Conservation (phyloP, 495 filamentous ascomycete genomes). For the Rusavskia elegans region DNA sequence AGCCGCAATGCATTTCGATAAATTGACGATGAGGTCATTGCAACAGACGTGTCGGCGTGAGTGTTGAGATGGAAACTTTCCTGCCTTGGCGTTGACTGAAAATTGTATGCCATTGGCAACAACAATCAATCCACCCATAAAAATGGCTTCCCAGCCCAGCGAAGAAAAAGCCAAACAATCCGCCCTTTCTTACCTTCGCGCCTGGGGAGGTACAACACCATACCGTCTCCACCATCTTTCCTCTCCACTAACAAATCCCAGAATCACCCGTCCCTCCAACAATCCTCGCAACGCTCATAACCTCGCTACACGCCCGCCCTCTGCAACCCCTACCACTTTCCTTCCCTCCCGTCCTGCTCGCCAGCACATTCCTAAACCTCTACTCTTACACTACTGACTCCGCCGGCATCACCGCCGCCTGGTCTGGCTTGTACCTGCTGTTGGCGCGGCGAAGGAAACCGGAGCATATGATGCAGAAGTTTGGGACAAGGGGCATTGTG, state of each 20-base stretch:
- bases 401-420: slow-evolving; percentile 72
- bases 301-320: slow-evolving; percentile 61
- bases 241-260: slow-evolving; percentile 21
- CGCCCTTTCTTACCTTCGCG: slow-evolving; percentile 33
- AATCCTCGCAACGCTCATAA: slow-evolving; percentile 62
- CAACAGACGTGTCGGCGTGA: too few species aligned
- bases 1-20: background rate
- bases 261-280: slow-evolving; percentile 68
- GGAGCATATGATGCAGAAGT: slow-evolving; percentile 41
- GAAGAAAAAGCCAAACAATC: slow-evolving; percentile 31
- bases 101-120: background rate
- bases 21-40: too few species aligned
- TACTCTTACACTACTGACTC: slow-evolving; percentile 63
- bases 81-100: too few species aligned
- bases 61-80: too few species aligned
- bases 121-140: background rate
- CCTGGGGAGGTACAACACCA: slow-evolving; percentile 48
- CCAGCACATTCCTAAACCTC: slow-evolving; percentile 72
- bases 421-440: slow-evolving; percentile 71
- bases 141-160: slow-evolving; percentile 21
- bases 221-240: slow-evolving; percentile 10
- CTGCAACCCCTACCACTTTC: slow-evolving; percentile 60
- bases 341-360: slow-evolving; percentile 72
- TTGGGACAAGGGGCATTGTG: slow-evolving; percentile 51
- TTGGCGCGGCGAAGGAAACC: slow-evolving; percentile 52